phyloP scores from a whole-genome alignment of 768 basidiomycete species.

The Xerocomus potaroensis region DNA sequence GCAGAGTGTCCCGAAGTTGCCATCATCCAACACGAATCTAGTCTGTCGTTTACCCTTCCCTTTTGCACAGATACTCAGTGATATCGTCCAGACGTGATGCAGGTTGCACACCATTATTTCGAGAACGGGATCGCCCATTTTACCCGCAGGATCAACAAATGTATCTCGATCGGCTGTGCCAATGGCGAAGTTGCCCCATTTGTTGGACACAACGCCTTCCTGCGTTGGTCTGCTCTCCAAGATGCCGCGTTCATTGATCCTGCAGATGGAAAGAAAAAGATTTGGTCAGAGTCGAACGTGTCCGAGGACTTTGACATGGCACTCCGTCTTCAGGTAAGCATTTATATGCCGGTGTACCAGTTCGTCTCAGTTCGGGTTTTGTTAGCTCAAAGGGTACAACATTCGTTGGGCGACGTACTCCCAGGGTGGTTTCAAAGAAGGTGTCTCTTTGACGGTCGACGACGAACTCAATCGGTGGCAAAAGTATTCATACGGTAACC shows the following conservation, averaged over 20 bases:
- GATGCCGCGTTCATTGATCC: slow-evolving; percentile 73
- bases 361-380: slow-evolving; percentile 37
- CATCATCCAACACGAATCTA: slow-evolving; percentile 90
- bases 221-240: slow-evolving; percentile 89
- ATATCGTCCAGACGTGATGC: slow-evolving; percentile 68
- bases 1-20: slow-evolving; percentile 80
- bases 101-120: slow-evolving; percentile 84
- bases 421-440: slow-evolving; percentile 86
- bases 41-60: slow-evolving; percentile 24
- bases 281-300: slow-evolving; percentile 66
- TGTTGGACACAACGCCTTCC: slow-evolving; percentile 85
- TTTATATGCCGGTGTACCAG: slow-evolving; percentile 42
- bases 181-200: slow-evolving; percentile 78
- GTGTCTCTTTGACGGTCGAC: slow-evolving; percentile 84
- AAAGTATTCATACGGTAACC: slow-evolving; percentile 70
- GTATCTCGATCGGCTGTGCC: slow-evolving; percentile 72
- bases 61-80: slow-evolving; percentile 19
- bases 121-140: slow-evolving; percentile 93
- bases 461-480: slow-evolving; percentile 94
- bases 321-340: slow-evolving; percentile 44
- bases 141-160: slow-evolving; percentile 84
- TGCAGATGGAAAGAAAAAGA: slow-evolving; percentile 55
- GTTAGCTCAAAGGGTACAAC: slow-evolving; percentile 29
- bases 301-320: slow-evolving; percentile 73
- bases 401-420: slow-evolving; percentile 77